Base-by-base conservation (phyloP, 495 filamentous ascomycete genomes). In the Oidiodendron maius region DNA sequence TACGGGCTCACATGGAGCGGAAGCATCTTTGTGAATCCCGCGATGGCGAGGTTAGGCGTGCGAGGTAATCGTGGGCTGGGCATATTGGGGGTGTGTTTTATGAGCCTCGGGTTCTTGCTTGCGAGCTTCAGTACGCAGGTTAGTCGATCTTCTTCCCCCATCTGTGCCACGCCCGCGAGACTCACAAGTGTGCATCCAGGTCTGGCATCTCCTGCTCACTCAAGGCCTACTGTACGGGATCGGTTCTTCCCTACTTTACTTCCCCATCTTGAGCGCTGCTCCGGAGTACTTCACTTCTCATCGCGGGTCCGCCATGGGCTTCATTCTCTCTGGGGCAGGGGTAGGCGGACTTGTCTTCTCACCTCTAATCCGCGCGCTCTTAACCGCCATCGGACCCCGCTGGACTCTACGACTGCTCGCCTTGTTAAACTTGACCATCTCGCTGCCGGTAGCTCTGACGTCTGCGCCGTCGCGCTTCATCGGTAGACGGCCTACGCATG, bases 331-430 rank as follows among this genome's bases (percentile, higher is more conserved):
- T 24, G 71, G 69, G 38, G 65, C 64, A 48, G 70, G 71, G n/a
- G 42, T 61, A 6, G 71, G 71, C 13, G 71, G 70, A 23, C 63
- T 75, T 32, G 57, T 67, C 4, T 62, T 74, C 44, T 67, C 70
- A 0, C 72, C 75, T 28, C 60, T 69, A 1, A 62, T 77, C 38
- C 64, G 71, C 1, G 64, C 71, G 2, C 71, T 81, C 10, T 67
- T 77, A 18, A 67, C 63, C 21, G 52, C 59, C 21, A 51, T 81
- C n/a, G 75, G 74, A 5, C 73, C 73, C 22, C 64, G 70, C 1
- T 75, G 76, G 65, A 71, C 76, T n/a, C 59, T 81, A 8, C 59
- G 74, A 15, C 68, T 72, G 25, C 65, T 73, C 3, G 71, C 73
- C 0, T 61, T 71, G 15, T 53, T 78, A 34, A 69, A 67, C 17